Conservation (phyloP, 1,284 basidiomycete species). For the Sutorius eximius region DNA sequence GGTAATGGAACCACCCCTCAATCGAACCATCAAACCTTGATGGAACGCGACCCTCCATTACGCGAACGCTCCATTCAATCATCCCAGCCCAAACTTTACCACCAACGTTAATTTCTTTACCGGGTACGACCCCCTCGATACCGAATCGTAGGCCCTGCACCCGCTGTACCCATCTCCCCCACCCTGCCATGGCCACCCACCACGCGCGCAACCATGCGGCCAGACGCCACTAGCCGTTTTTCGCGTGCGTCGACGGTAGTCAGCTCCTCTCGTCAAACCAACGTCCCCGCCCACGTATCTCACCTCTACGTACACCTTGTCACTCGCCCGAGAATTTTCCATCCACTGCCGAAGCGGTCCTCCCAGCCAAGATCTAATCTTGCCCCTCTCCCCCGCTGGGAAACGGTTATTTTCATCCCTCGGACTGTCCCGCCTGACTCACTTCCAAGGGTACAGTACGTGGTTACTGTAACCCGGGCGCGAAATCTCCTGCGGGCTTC, state of each 20-base stretch:
- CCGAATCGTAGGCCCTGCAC: neutral
- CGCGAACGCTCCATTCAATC: conserved; percentile 7
- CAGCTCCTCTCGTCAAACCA: conserved; percentile 6
- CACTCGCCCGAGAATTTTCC: conserved; percentile 5
- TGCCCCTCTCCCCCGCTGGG: conserved; percentile 15
- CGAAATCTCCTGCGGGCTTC: conserved; percentile 25
- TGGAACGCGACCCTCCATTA: conserved; percentile 8
- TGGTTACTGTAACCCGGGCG: conserved; percentile 12
- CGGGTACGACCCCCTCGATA: neutral
- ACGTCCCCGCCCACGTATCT: neutral
- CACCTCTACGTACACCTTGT: neutral
- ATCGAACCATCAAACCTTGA: conserved; percentile 32
- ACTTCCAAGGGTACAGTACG: conserved; percentile 1
- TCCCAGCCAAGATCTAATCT: conserved; percentile 27
- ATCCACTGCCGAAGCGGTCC: conserved; percentile 3
- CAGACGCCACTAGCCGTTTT: conserved; percentile 29
- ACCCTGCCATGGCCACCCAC: neutral
- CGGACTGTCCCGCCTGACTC: conserved; percentile 22
- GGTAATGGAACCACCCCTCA: conserved; percentile 18
- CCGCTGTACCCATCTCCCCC: neutral
- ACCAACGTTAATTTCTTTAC: conserved; percentile 23
- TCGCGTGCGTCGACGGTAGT: conserved; percentile 26
- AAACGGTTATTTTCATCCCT: conserved; percentile 28
- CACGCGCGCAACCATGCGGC: conserved; percentile 23
- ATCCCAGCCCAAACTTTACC: neutral